phyloP scores from a whole-genome alignment of 495 filamentous ascomycete genomes.

The Parmelia sp. region DNA sequence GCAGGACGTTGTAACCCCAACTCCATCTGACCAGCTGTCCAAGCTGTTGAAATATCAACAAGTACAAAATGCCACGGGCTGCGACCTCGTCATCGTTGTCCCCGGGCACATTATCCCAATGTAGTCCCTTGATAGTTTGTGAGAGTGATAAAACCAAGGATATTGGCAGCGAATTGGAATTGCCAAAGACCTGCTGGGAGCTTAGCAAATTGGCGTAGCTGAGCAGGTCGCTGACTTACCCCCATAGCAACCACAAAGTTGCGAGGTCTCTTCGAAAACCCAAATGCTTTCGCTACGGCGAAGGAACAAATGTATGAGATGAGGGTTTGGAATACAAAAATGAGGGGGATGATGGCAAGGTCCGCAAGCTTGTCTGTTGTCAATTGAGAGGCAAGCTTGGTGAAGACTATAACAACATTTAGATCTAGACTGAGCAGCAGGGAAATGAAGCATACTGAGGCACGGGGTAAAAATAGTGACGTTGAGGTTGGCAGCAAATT shows the following conservation, averaged over 20 bases:
- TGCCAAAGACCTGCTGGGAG: constrained; percentile 70
- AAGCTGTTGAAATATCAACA: constrained; percentile 95
- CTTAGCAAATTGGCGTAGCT: neutral
- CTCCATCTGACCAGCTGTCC: constrained; percentile 95
- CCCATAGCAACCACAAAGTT: constrained; percentile 98
- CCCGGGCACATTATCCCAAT: constrained; percentile 84
- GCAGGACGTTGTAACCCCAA: constrained; percentile 90
- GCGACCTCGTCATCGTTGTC: constrained; percentile 95
- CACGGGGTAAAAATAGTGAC: constrained; percentile 92
- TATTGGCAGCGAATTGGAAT: constrained; percentile 96
- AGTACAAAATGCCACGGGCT: constrained; percentile 87
- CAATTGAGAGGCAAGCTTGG: constrained; percentile 92
- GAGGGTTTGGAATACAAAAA: constrained; percentile 79
- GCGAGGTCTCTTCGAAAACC: constrained; percentile 72
- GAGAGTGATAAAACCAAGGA: constrained; percentile 92
- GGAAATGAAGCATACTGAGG: constrained; percentile 59
- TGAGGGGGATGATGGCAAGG: constrained; percentile 85
- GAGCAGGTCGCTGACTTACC: constrained; percentile 40
- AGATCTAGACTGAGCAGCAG: neutral
- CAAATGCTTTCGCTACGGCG: constrained; percentile 61
- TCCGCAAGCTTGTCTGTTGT: constrained; percentile 84
- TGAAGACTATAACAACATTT: constrained; percentile 65
- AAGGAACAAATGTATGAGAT: constrained; percentile 75
- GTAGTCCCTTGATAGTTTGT: constrained; percentile 80
- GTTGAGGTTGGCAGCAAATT: constrained; percentile 92